Percentiles rank a stretch among this genome's conserved stretches.
phyloP scores from a whole-genome alignment of 1,284 basidiomycete species.

The Pisolithus thermaeus region DNA sequence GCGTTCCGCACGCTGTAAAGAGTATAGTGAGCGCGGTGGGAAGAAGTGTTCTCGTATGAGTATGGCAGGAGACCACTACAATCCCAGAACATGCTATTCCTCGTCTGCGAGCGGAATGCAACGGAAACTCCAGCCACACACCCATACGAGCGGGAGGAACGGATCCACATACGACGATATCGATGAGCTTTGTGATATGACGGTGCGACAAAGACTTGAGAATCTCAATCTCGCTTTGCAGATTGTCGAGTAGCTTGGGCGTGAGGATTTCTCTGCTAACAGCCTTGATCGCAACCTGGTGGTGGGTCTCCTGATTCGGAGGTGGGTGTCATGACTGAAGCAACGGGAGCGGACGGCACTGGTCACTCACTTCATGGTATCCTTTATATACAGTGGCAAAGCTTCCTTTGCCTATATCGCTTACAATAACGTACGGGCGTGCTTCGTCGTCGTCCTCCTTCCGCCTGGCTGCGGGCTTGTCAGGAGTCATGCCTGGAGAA shows the following conservation, averaged over 20 bases:
- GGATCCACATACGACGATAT: slow-evolving; percentile 69
- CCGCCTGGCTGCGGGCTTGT: slow-evolving; percentile 20
- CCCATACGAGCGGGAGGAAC: neutral
- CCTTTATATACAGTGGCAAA: slow-evolving; percentile 97
- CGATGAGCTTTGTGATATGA: slow-evolving; percentile 90
- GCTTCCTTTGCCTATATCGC: slow-evolving; percentile 80
- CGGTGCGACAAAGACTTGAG: slow-evolving; percentile 90
- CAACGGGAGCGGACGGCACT: neutral
- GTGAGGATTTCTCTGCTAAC: slow-evolving; percentile 88
- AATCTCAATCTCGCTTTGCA: slow-evolving; percentile 96
- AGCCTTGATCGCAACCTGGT: slow-evolving; percentile 91
- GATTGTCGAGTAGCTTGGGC: slow-evolving; percentile 91
- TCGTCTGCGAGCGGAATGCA: neutral
- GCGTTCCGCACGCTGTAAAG: slow-evolving; percentile 74
- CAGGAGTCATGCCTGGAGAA: slow-evolving; percentile 17
- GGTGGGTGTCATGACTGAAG: slow-evolving; percentile 8
- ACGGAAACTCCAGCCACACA: neutral
- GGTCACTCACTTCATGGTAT: slow-evolving; percentile 69
- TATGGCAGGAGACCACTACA: neutral
- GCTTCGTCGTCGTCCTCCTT: slow-evolving; percentile 56
- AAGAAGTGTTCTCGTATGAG: neutral
- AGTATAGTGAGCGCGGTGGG: slow-evolving; percentile 10
- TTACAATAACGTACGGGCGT: slow-evolving; percentile 67
- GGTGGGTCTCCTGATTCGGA: slow-evolving; percentile 57
- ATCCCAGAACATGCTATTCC: neutral